Evolutionary conservation across 163 green algal genomes (phyloP).

Genomic region (Scenedesmus sp.): DNA sequence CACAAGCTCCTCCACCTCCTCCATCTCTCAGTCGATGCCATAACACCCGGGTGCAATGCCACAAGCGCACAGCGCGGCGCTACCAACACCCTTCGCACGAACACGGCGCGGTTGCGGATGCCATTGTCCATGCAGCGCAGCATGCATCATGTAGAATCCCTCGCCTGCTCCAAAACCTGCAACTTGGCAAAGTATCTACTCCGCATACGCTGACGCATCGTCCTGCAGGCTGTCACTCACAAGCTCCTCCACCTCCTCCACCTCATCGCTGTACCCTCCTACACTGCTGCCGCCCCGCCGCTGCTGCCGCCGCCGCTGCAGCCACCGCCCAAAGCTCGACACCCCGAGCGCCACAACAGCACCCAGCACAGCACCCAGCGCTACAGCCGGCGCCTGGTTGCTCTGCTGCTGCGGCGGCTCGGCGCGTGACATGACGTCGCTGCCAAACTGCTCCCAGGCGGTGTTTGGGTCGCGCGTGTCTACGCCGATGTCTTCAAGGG

Average conservation of each 20-base stretch:
- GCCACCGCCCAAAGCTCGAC: constrained; percentile 11
- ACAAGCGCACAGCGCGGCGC: too few relatives aligned
- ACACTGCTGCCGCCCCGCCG: background rate
- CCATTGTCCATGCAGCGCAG: too few relatives aligned
- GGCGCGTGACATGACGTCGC: background rate
- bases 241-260: background rate
- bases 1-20: too few relatives aligned
- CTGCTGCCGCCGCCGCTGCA: constrained; percentile 35
- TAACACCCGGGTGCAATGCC: too few relatives aligned
- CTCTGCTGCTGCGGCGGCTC: background rate
- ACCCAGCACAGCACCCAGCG: background rate
- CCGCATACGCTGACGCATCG: constrained; percentile 34
- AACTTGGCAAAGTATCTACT: background rate
- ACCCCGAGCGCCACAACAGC: constrained; percentile 18
- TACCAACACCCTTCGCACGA: too few relatives aligned
- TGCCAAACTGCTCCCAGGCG: constrained; percentile 29
- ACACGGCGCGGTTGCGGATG: too few relatives aligned
- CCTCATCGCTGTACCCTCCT: background rate
- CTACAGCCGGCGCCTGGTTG: background rate
- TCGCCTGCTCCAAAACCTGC: too few relatives aligned
- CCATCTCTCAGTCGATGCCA: too few relatives aligned
- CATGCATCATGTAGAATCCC: too few relatives aligned
- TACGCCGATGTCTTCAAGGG: constrained; percentile 13
- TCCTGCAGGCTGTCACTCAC: constrained; percentile 21
- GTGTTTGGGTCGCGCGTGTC: background rate